Evolutionary conservation across 106 monocot genomes (phyloP), one percentile per base, ranked within the genome.

Genomic region (Acorus calamus): DNA sequence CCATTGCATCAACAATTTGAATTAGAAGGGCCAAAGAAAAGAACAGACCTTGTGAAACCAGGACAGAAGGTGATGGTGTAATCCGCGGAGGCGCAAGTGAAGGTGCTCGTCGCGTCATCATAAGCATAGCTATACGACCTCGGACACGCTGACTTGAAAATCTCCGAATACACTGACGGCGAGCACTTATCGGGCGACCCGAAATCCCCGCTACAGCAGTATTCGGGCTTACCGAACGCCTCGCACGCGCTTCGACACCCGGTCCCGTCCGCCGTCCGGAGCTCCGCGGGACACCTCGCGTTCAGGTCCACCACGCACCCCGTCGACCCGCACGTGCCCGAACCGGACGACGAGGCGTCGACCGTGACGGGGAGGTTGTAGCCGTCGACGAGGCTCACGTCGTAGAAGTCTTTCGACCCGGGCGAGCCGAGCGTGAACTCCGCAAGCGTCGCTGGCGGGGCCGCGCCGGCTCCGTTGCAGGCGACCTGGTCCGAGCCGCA

Each of bases 341-440:
- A 4, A 0, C 65, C 60, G 3, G 71, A 74, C 44, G n/a, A 6
- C 0, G 84, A 61, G 0, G 14, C 2, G 0, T 28, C 28, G 28
- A 85, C 48, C 2, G 57, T 42, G 6, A 77, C 47, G 13, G 85
- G 80, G 4, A 81, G 0, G 71, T 85, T 85, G 71, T 77, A 85
- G 2, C 84, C 84, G 66, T 85, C 80, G 1, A 85, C 80, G 7
- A 64, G 50, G 62, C 84, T 80, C 5, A 60, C 41, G 61, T 85
- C 77, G 65, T 74, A 85, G 71, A 75, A 74, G 62, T 83, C 83
- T 43, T 66, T 75, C 1, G 63, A 66, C 8, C 10, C 60, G 42
- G n/a, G 46, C 3, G 74, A 76, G 54, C 54, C 28, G 14, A 84
- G 59, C 3, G 73, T 80, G 80, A 84, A 74, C 59, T 84, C 84